These are phyloP conservation scores for Jasminum sambac DNA, from an alignment of 257 asterid genomes.

Conservation along the genomic window DNA sequence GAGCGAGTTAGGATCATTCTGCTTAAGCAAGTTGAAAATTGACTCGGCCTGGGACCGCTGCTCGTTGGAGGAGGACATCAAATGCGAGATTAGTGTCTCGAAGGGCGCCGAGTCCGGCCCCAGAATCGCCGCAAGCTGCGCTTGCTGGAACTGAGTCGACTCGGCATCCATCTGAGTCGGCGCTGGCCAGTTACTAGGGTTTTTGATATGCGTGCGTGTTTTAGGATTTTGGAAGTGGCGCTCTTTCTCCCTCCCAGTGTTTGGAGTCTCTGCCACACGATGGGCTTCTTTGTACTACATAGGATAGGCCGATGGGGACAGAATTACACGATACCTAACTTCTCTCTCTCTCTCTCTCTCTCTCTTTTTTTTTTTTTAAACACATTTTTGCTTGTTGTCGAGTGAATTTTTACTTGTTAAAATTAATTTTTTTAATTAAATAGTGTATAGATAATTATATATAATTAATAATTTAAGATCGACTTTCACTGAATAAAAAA, in stretches of 20 bases:
- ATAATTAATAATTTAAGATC: too few relatives aligned
- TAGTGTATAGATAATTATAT: too few relatives aligned
- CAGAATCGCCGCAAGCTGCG: slow-evolving; percentile 72
- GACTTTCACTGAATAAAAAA: too few relatives aligned
- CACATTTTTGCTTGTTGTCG: too few relatives aligned
- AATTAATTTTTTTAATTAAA: too few relatives aligned
- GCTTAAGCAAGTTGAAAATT: slow-evolving; percentile 74
- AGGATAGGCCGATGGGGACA: neutral
- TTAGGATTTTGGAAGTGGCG: slow-evolving; percentile 26
- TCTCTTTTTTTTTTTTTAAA: too few relatives aligned
- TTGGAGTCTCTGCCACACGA: neutral
- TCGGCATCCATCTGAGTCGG: slow-evolving; percentile 64
- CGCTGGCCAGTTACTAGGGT: slow-evolving; percentile 46
- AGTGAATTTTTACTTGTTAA: too few relatives aligned
- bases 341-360: too few relatives aligned
- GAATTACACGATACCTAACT: neutral
- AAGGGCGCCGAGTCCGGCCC: slow-evolving; percentile 83
- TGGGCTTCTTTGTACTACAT: neutral
- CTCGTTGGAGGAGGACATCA: slow-evolving; percentile 84
- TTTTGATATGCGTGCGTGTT: slow-evolving; percentile 25
- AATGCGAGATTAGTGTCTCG: slow-evolving; percentile 71
- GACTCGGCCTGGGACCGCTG: slow-evolving; percentile 89
- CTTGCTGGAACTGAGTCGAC: slow-evolving; percentile 79
- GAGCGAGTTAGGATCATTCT: slow-evolving; percentile 81
- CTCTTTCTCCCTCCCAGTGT: neutral